Evolutionary conservation across 2,329 filamentous ascomycete genomes (phyloP), one percentile per base, ranked within the genome.

Genomic region (Cephalotrichum gorgonifer): DNA sequence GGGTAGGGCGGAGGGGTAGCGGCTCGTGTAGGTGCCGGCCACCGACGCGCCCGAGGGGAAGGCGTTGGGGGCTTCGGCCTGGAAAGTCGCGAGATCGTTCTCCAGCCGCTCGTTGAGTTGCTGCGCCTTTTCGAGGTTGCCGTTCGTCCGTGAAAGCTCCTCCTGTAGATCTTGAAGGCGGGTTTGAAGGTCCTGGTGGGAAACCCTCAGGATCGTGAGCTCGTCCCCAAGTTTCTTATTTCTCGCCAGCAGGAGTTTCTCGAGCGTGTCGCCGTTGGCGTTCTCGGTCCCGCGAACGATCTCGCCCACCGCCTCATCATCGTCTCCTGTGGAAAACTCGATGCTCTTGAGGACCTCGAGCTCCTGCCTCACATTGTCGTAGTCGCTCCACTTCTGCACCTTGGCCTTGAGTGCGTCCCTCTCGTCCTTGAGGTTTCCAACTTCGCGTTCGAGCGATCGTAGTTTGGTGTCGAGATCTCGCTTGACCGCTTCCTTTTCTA

Each of bases 141-240:
- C 82, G 57, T 91, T 94, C 2, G 87, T 88, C 52, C 75, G 79
- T 0, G 86, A 88, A 43, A 96, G 75, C 52, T 95, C 88, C 58
- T 91, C 85, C 60, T 95, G 87, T 20, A 97, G 72, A 38, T 79
- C 77, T 57, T 89, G 83, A 2, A 98, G 72, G 49, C 88, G 83
- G 44, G 73, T 78, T 60, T 95, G 88, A 2, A 97, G 73, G 58
- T 97, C 91, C 59, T 95, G 88, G 62, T 97, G 90, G 0, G 93
- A 96, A 3, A 98, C 88, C 38, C 93, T 82, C 42, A 98, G 73
- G 35, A 97, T 80, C 2, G 93, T 96, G 54, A 97, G 77, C 64
- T 98, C 93, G 59, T 96, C 90, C 57, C 85, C 85, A 33, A 98
- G 74, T 69, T 97, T 98, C 71, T 97, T 98, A 72, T 98, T 98